Evolutionary conservation across 768 basidiomycete genomes (phyloP), one percentile per base, ranked within the genome.

Genomic region (Auricularia sp.): DNA sequence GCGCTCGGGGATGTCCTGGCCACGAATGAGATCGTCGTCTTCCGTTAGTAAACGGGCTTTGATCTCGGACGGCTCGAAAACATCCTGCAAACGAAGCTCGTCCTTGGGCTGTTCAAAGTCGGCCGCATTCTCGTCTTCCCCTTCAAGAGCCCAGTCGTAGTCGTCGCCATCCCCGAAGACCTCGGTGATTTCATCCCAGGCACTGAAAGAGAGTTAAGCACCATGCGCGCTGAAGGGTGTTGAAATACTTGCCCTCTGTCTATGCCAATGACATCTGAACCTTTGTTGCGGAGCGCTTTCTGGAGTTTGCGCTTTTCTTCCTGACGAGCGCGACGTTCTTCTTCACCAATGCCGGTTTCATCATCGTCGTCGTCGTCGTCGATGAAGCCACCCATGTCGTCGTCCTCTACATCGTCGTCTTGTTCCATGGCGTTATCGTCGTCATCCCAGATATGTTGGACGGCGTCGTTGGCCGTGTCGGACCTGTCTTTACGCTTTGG

Each of bases 121-220:
- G 34, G 75, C 77, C 29, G 75, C 76, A 2, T 71, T 73, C 47
- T 81, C 81, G 2, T 92, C 91, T 36, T 95, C 95, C 4, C 87
- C 92, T 58, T 80, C 87, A 56, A 99, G 75, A 13, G 95, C 95
- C 89, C 92, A 95, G 69, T 94, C 94, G 73, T 96, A 99, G 68
- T 98, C 95, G 70, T 89, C 87, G 6, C 97, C 97, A 68, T 95
- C 91, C 39, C 97, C 97, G 68, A 99, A 99, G 1, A 98, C 92
- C 65, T 93, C 95, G 67, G 90, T 88, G 34, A 98, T 90, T 76
- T 98, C 97, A 59, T 91, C 89, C 93, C 94, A 97, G 34, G 93
- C 89, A 71, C 93, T 96, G 68, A 2, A 67, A 67, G 35, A 65
- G 4, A n/a, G 39, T 68, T 65, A 68, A 29, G 29, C 29, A 29